Base-by-base conservation (phyloP, 1,139 yeast genomes). In the Saccharomycopsis hybrid region DNA sequence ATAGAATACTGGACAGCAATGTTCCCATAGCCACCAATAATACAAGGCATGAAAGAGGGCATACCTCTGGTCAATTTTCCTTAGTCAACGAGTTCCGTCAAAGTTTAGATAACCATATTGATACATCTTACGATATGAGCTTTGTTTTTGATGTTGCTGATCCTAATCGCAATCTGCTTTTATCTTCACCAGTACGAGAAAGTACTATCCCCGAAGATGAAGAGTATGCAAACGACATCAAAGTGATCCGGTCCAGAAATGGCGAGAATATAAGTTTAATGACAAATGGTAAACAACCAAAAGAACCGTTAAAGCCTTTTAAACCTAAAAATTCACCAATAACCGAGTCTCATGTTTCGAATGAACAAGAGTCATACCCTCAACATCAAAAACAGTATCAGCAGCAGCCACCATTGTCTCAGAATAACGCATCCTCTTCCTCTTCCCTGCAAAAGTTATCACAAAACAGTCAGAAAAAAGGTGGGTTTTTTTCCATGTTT, bases 101-200 rank as follows among this genome's bases (percentile, higher is more conserved):
- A 24, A 52, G 50, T 31, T 39, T 52, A 8, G 49, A 52, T 28
- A 50, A 45, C 35, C 55, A 50, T 31, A 50, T 52, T n/a, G 55
- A 52, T 43, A 52, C 54, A 1, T 52, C 55, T 5, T 52, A 52
- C 32, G 55, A 52, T 37, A 52, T 52, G 49, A 47, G 39, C 28
- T 52, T 52, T 39, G 31, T 46, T 3, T 50, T 52, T 36, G 51
- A 52, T 32, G n/a, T n/a, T n/a, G 30, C 31, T 8, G 46, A 49
- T 30, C 48, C 48, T 1, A 13, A 13, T 11, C n/a, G n/a, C n/a
- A n/a, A n/a, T n/a, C n/a, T n/a, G n/a, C n/a, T n/a, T n/a, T n/a
- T n/a, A n/a, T 18, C 47, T 9, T 37, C 41, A 8, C 37, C 48
- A n/a, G 40, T 18, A 7, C 40, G 40, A 7, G n/a, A 40, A 25